A percentile compares a stretch with the other conserved stretches of the same genome.
Evolutionary conservation across 2,329 filamentous ascomycete species (phyloP).

Genomic region (Arthroderma sp.): DNA sequence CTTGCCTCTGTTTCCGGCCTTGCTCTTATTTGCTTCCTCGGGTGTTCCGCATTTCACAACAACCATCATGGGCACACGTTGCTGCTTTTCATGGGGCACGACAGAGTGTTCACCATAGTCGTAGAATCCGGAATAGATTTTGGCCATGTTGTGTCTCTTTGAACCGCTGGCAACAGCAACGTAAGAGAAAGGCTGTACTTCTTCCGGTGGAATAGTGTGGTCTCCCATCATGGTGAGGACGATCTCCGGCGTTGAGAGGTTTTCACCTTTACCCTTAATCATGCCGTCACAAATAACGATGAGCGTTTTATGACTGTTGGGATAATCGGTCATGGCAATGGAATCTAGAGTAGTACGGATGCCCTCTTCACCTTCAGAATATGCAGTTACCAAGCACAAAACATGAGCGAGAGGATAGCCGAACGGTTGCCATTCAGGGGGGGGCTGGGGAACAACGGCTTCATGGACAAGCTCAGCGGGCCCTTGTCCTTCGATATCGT

Average conservation of each 20-base stretch:
- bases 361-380: slow-evolving; percentile 89
- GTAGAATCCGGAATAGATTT: slow-evolving; percentile 96
- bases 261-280: slow-evolving; percentile 90
- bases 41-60: slow-evolving; percentile 93
- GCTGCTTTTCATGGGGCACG: slow-evolving; percentile 75
- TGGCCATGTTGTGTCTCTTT: slow-evolving; percentile 99
- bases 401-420: slow-evolving; percentile 87
- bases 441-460: slow-evolving; percentile 87
- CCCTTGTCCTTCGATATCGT: slow-evolving; percentile 57
- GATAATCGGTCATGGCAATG: slow-evolving; percentile 93
- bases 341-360: slow-evolving; percentile 91
- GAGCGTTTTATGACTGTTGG: slow-evolving; percentile 97
- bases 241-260: slow-evolving; percentile 76
- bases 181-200: slow-evolving; percentile 85
- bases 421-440: slow-evolving; percentile 93
- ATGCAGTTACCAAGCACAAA: slow-evolving; percentile 89
- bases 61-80: slow-evolving; percentile 94
- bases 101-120: slow-evolving; percentile 75
- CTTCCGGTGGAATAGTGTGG: slow-evolving; percentile 60
- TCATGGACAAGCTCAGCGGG: slow-evolving; percentile 95
- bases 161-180: slow-evolving; percentile 90
- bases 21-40: slow-evolving; percentile 64
- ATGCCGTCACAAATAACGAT: slow-evolving; percentile 93
- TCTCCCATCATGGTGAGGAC: slow-evolving; percentile 91
- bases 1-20: slow-evolving; percentile 95